Percentiles rank a stretch among this genome's conserved stretches.
phyloP scores from a whole-genome alignment of 1,284 basidiomycete genomes.

The Leucoagaricus sp. region DNA sequence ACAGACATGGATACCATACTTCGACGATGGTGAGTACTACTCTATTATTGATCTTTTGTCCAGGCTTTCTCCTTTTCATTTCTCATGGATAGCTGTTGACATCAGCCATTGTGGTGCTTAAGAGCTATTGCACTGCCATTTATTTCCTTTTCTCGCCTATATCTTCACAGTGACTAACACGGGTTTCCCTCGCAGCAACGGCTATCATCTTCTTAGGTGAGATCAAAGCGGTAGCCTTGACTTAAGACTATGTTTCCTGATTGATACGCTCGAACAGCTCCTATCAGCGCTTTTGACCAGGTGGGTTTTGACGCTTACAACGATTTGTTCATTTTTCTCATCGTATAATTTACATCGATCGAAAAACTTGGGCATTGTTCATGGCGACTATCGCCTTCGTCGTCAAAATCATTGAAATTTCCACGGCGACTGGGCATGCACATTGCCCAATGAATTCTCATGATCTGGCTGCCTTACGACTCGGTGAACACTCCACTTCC shows the following conservation, averaged over 20 bases:
- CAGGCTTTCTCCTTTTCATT: neutral
- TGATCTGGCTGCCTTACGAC: too few relatives aligned
- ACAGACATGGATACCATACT: slow-evolving; percentile 79
- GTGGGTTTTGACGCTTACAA: slow-evolving; percentile 37
- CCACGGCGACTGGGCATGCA: too few relatives aligned
- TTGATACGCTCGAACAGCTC: slow-evolving; percentile 42
- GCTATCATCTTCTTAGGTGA: slow-evolving; percentile 35
- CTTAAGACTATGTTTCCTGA: too few relatives aligned
- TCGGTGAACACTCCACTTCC: too few relatives aligned
- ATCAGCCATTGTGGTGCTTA: neutral
- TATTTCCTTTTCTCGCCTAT: neutral
- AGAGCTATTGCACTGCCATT: neutral
- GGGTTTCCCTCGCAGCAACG: slow-evolving; percentile 23
- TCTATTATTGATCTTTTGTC: slow-evolving; percentile 3
- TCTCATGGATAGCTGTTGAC: neutral
- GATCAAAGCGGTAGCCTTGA: slow-evolving; percentile 3
- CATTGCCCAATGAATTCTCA: too few relatives aligned
- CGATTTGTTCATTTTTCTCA: neutral
- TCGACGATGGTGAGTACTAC: slow-evolving; percentile 72
- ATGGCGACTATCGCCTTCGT: too few relatives aligned
- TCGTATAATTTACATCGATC: neutral
- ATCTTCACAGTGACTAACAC: neutral
- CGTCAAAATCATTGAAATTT: too few relatives aligned
- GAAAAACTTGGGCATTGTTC: too few relatives aligned
- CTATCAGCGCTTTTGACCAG: slow-evolving; percentile 83